Evolutionary conservation across 345 rosid species (phyloP).

Genomic region (Combretum micranthum): DNA sequence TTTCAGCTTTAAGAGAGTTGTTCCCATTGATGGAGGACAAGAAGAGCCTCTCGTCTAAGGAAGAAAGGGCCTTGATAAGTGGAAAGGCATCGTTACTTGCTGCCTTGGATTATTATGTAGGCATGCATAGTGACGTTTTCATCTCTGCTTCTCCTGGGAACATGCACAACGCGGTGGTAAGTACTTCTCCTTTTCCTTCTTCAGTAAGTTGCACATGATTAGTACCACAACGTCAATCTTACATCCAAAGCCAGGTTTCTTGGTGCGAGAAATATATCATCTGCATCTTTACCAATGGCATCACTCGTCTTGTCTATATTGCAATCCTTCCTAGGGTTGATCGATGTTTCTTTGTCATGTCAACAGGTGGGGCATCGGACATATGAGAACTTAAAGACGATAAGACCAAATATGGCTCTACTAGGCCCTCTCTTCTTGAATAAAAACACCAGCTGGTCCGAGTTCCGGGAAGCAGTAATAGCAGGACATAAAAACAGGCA

Average conservation of each 20-base stretch:
- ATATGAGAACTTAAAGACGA: conserved; percentile 69
- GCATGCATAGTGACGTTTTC: conserved; percentile 87
- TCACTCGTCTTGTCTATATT: too few relatives aligned
- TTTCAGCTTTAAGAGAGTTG: conserved; percentile 56
- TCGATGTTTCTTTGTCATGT: conserved; percentile 1
- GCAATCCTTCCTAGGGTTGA: not conserved
- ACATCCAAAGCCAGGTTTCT: not conserved
- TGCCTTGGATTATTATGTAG: conserved; percentile 82
- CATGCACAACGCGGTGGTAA: conserved; percentile 94
- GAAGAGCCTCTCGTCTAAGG: conserved; percentile 77
- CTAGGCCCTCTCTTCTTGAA: conserved; percentile 77
- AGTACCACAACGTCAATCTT: not conserved
- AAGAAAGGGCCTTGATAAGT: conserved; percentile 57
- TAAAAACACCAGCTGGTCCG: conserved; percentile 74
- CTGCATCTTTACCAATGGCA: not conserved
- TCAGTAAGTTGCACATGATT: not conserved
- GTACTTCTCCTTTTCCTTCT: conserved; percentile 4
- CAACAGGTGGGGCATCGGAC: conserved; percentile 86
- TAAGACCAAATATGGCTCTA: conserved; percentile 80
- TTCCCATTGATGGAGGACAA: conserved; percentile 94
- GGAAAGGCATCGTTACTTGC: conserved; percentile 91
- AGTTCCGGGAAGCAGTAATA: conserved; percentile 61
- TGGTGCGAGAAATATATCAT: not conserved
- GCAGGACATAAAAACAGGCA: conserved; percentile 87
- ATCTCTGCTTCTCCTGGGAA: conserved; percentile 95